Conservation (phyloP, 2,329 filamentous ascomycete genomes). For the Periconia sp. region DNA sequence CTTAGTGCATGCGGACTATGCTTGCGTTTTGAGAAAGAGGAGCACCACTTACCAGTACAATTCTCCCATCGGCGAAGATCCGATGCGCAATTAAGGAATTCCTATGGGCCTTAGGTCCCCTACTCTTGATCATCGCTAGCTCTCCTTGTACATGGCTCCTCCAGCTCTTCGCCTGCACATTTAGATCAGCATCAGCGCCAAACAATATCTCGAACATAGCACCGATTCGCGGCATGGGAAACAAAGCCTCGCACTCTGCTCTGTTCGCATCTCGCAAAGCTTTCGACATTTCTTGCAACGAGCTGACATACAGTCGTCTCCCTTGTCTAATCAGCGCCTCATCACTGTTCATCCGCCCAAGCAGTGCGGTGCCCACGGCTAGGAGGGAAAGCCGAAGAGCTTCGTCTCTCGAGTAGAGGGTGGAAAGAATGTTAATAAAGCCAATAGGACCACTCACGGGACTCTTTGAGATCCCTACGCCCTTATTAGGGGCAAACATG, state of each 20-base stretch:
- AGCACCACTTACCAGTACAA: conserved; percentile 5
- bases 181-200: conserved; percentile 25
- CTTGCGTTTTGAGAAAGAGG: background rate
- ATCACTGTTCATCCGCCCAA: conserved; percentile 26
- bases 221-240: conserved; percentile 31
- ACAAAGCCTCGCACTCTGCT: conserved; percentile 27
- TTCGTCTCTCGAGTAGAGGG: conserved; percentile 27
- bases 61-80: conserved; percentile 30
- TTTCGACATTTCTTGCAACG: conserved; percentile 26
- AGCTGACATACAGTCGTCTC: conserved; percentile 30
- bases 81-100: conserved; percentile 19
- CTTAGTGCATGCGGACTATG: background rate
- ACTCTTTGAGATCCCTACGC: conserved; percentile 10
- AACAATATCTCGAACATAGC: conserved; percentile 37
- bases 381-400: conserved; percentile 30
- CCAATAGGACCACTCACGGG: conserved; percentile 6
- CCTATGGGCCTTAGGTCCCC: conserved; percentile 24
- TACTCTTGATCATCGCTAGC: conserved; percentile 24
- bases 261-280: conserved; percentile 24
- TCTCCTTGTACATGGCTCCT: conserved; percentile 36
- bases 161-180: conserved; percentile 33
- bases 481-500: conserved; percentile 23
- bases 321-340: conserved; percentile 22
- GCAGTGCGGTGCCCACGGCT: conserved; percentile 29
- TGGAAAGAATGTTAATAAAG: conserved; percentile 21